Percentiles rank a stretch among this genome's conserved stretches.
Evolutionary conservation across 2,329 filamentous ascomycete genomes (phyloP).

Genomic region (Graphilbum fragrans): DNA sequence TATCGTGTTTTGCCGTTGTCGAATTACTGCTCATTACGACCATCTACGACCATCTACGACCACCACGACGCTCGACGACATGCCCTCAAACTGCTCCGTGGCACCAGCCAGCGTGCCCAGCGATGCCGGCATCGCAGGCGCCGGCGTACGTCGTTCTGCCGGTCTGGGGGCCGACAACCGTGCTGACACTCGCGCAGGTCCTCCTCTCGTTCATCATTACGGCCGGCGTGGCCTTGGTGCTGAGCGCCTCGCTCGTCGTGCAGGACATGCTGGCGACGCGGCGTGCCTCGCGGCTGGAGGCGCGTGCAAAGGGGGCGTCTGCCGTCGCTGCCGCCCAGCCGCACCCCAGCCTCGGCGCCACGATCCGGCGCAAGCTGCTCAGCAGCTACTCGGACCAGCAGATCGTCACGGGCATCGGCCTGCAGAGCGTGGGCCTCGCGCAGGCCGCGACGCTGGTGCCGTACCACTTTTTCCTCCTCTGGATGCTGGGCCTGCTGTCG

Average conservation of each 20-base stretch:
- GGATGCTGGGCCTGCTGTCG: constrained; percentile 53
- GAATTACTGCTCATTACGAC: too few relatives aligned
- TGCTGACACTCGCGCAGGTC: constrained; percentile 27
- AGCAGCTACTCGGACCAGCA: constrained; percentile 56
- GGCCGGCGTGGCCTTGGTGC: constrained; percentile 40
- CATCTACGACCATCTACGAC: not conserved
- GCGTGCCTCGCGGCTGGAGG: not conserved
- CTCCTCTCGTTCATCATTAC: constrained; percentile 57
- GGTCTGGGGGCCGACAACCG: too few relatives aligned
- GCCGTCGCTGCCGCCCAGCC: not conserved
- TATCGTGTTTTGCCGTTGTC: not conserved
- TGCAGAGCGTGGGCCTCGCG: constrained; percentile 50
- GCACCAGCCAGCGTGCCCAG: constrained; percentile 31
- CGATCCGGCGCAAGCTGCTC: constrained; percentile 50
- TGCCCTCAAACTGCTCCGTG: constrained; percentile 23
- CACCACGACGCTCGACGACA: not conserved
- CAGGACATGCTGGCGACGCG: constrained; percentile 27
- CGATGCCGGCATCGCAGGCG: constrained; percentile 45
- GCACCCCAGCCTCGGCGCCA: not conserved
- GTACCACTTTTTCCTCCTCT: constrained; percentile 62
- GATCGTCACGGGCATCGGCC: constrained; percentile 56
- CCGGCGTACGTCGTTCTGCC: constrained; percentile 34
- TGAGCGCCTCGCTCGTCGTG: constrained; percentile 44
- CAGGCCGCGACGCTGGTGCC: constrained; percentile 46
- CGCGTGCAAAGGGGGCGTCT: not conserved